Evolutionary conservation across 495 filamentous ascomycete genomes (phyloP), one percentile per base, ranked within the genome.

Genomic region (Cairneyella variabilis): DNA sequence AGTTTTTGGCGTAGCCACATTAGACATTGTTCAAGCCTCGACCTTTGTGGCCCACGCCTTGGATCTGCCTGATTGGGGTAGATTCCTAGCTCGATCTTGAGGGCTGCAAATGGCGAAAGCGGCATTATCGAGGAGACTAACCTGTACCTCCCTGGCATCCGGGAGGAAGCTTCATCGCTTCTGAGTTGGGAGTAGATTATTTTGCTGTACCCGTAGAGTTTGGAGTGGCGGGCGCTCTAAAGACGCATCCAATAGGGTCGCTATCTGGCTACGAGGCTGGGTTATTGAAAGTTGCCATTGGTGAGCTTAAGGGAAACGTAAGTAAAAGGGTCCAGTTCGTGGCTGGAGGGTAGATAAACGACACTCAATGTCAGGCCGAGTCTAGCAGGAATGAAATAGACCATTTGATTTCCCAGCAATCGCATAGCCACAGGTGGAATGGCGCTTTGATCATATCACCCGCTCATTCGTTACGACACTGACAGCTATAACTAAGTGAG

Each of bases 51-150:
- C n/a, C n/a, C n/a, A n/a, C n/a, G n/a, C n/a, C n/a, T n/a, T n/a
- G n/a, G n/a, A n/a, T n/a, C n/a, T n/a, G n/a, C n/a, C n/a, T n/a
- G n/a, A n/a, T n/a, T n/a, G n/a, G n/a, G n/a, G 30, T 34, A 89
- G 44, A 47, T 43, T 43, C 17, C 6, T 49, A 53, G 27, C n/a
- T 27, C 44, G 0, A 47, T 47, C 20, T 32, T 47, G 23, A 47
- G 30, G 16, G 44, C 44, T 6, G 9, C 16, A 5, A 20, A 14
- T 17, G 7, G 23, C 21, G 44, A 28, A 22, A 32, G 23, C 23
- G 23, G 23, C 3, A 26, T 47, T 11, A 47, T 28, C 22, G 44
- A 47, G 23, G 44, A 47, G 26, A 47, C 44, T 28, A 28, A 47
- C 26, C 21, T 47, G 23, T 47, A 47, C 21, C 27, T 47, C 17